Evolutionary conservation across 441 rosid species (phyloP).

Genomic region (Pelargonium hybrid): DNA sequence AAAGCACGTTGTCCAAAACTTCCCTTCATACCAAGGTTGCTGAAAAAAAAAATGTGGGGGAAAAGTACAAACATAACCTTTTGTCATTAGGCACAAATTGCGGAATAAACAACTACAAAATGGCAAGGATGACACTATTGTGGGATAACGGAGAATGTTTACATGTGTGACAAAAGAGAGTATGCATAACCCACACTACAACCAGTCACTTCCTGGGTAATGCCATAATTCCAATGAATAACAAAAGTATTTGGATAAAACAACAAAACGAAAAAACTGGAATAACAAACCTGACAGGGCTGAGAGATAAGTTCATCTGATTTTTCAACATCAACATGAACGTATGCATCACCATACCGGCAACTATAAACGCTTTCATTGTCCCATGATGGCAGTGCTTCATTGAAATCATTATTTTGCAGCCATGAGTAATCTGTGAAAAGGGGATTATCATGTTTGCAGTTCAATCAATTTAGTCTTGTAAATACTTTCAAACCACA

Average conservation of each 20-base stretch:
- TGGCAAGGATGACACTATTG: not conserved
- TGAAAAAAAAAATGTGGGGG: too few species aligned
- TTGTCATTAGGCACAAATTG: too few species aligned
- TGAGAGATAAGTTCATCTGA: conserved; percentile 52
- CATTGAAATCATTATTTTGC: conserved; percentile 33
- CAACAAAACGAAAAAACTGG: not conserved
- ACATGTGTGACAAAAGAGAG: not conserved
- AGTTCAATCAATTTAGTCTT: not conserved
- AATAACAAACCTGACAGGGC: conserved; percentile 68
- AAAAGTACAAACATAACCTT: too few species aligned
- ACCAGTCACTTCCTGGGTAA: not conserved
- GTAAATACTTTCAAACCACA: not conserved
- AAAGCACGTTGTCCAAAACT: too few species aligned
- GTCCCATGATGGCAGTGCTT: conserved; percentile 49
- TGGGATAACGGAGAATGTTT: not conserved
- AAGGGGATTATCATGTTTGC: not conserved
- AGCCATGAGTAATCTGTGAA: conserved; percentile 40
- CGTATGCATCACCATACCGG: conserved; percentile 39
- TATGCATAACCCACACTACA: not conserved
- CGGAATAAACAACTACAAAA: not conserved
- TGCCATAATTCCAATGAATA: not conserved
- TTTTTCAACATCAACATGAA: conserved; percentile 50
- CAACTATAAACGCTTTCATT: conserved; percentile 40
- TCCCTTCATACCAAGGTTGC: not conserved
- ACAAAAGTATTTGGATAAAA: not conserved